Percentiles rank a stretch among this genome's conserved stretches.
Evolutionary conservation across 257 asterid genomes (phyloP).

Genomic region (Plantago elongata): DNA sequence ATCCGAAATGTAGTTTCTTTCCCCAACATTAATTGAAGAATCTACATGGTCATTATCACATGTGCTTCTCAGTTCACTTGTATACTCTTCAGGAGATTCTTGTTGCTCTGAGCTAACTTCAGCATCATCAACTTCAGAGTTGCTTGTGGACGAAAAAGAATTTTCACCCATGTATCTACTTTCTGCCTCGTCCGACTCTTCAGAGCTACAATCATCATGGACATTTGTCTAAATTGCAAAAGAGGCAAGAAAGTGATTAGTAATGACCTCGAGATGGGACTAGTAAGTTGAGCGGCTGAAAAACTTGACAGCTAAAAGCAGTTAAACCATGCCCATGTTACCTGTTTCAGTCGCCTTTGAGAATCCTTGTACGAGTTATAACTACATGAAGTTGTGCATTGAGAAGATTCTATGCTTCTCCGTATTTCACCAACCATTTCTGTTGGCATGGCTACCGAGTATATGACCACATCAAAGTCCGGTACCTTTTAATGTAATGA

Average conservation of each 20-base stretch:
- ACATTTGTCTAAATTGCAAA: slow-evolving; percentile 34
- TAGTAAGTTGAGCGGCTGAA: slow-evolving; percentile 1
- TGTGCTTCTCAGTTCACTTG: too few relatives aligned
- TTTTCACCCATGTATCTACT: slow-evolving; percentile 66
- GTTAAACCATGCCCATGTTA: slow-evolving; percentile 10
- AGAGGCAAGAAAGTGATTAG: slow-evolving; percentile 13
- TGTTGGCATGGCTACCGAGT: slow-evolving; percentile 71
- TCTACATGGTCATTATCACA: slow-evolving; percentile 16
- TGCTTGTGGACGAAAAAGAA: slow-evolving; percentile 31
- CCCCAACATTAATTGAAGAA: slow-evolving; percentile 38
- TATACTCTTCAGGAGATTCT: slow-evolving; percentile 27
- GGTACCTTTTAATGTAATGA: slow-evolving; percentile 50
- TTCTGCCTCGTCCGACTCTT: slow-evolving; percentile 82
- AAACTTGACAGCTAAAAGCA: background rate
- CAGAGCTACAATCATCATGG: slow-evolving; percentile 51
- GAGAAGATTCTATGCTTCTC: slow-evolving; percentile 74
- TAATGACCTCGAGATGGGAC: slow-evolving; percentile 10
- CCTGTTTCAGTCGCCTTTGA: slow-evolving; percentile 41
- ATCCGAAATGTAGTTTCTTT: slow-evolving; percentile 52
- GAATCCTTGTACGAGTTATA: slow-evolving; percentile 38
- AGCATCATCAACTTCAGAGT: slow-evolving; percentile 30
- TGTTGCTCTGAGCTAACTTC: slow-evolving; percentile 35
- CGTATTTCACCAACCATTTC: slow-evolving; percentile 70
- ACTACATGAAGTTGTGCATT: slow-evolving; percentile 59
- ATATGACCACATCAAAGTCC: slow-evolving; percentile 61